These are phyloP conservation scores for Tetradesmus lagerheimii DNA, from an alignment of 139 green algal species.

Conservation along the genomic window DNA sequence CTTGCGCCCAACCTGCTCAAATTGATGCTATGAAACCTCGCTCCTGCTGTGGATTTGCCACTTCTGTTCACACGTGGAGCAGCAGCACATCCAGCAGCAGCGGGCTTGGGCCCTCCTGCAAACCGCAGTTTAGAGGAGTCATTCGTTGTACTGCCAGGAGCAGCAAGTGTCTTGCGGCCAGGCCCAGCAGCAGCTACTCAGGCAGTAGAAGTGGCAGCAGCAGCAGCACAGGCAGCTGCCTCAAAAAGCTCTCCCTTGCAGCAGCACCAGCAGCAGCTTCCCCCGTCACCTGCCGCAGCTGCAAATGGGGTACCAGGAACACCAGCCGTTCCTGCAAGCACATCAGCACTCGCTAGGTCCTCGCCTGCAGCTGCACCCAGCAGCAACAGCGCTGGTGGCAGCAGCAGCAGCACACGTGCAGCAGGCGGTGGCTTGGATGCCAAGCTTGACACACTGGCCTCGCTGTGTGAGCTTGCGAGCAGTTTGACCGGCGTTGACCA, in stretches of 20 bases:
- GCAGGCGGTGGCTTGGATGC: constrained; percentile 62
- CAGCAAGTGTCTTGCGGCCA: constrained; percentile 25
- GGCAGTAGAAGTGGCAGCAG: constrained; percentile 25
- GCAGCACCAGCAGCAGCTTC: constrained; percentile 43
- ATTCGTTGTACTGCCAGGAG: constrained; percentile 71
- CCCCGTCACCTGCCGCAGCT: background rate
- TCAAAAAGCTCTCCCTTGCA: background rate
- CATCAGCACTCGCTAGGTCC: constrained; percentile 17
- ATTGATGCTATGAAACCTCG: background rate
- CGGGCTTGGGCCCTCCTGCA: background rate
- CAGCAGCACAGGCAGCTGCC: background rate
- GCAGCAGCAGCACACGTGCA: constrained; percentile 4
- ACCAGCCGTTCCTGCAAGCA: background rate
- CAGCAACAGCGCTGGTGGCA: background rate
- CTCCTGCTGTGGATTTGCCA: no score
- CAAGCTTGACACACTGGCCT: constrained; percentile 68
- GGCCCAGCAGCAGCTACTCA: constrained; percentile 25
- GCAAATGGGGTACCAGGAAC: background rate
- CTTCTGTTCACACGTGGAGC: background rate
- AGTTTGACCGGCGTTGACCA: constrained; percentile 76
- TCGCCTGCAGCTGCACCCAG: background rate
- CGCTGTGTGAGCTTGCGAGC: constrained; percentile 78
- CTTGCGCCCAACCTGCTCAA: no score
- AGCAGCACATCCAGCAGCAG: constrained; percentile 2
- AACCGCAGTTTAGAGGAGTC: constrained; percentile 76